Base-by-base conservation (phyloP, 805 yeast species). In the Sugiyamaella smithiae region DNA sequence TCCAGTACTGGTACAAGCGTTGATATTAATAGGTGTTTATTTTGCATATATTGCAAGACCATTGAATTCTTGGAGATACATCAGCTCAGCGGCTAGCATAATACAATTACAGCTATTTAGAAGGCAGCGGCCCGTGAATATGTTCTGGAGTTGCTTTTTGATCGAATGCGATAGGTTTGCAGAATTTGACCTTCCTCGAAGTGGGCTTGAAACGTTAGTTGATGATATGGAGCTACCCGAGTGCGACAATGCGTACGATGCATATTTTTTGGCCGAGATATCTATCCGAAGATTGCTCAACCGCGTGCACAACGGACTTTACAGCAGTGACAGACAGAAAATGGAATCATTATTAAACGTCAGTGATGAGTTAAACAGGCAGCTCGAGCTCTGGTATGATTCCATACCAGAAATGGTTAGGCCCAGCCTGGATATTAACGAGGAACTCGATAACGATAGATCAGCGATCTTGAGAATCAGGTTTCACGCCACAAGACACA, bases 251-350 rank as follows among this genome's bases (percentile, higher is more conserved):
- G 16, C 52, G 12, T 33, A 11, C 19, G 51, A 51, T 33, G 45
- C 44, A 17, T 48, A 53, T 23, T 50, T 54, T 40, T 45, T 54
- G 1, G 57, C 57, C 23, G 55, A 55, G 31, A 54, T 52, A 16
- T 50, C 57, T n/a, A 50, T 54, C 24, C 49, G 56, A 11, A 42
- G 56, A 14, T 46, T 54, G 16, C 50, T 54, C n/a, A 54, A 52
- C 43, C 54, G 57, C 12, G 50, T 52, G 11, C 57, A 54, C 40
- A 43, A 40, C 38, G 35, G 46, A 5, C 32, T 49, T 17, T 49
- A 49, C 36, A 17, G 46, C 12, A 33, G 22, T 16, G 28, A 19
- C 5, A 16, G 16, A 11, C 45, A 19, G 4, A 16, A 19, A 2
- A 41, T 40, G 17, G 26, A 43, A 33, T 26, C 48, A 3, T 11